These are phyloP conservation scores for Leptodermis oblonga DNA, from an alignment of 257 asterid genomes.

Conservation along the genomic window DNA sequence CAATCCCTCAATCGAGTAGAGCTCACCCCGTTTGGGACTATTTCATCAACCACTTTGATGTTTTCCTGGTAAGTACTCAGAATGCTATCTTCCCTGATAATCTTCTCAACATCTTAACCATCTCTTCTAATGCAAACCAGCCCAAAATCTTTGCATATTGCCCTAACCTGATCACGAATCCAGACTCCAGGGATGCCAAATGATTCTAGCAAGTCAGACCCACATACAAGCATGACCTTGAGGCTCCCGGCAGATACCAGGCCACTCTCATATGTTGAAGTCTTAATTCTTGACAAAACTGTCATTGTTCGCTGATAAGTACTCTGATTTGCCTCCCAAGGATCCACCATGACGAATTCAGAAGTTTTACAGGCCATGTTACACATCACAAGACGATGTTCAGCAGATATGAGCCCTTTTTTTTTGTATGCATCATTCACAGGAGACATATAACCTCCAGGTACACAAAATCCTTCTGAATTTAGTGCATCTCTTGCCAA, in stretches of 20 bases:
- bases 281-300: conserved; percentile 62
- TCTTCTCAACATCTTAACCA: conserved; percentile 61
- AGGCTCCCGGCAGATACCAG: conserved; percentile 42
- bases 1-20: too few species aligned
- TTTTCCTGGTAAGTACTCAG: conserved; percentile 58
- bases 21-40: too few species aligned
- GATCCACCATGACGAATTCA: conserved; percentile 74
- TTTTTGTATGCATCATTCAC: too few species aligned
- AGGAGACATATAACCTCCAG: too few species aligned
- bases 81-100: conserved; percentile 56
- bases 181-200: conserved; percentile 73
- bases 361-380: conserved; percentile 76
- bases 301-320: conserved; percentile 71
- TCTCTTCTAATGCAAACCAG: too few species aligned
- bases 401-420: conserved; percentile 70
- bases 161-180: conserved; percentile 82
- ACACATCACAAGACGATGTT: conserved; percentile 83
- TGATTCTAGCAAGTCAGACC: too few species aligned
- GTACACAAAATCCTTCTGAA: conserved; percentile 59
- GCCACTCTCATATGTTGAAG: conserved; percentile 38
- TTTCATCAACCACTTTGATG: too few species aligned
- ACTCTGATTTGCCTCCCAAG: conserved; percentile 94
- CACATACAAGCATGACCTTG: conserved; percentile 81
- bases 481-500: conserved; percentile 78
- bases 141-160: conserved; percentile 73